Base-by-base conservation (phyloP, 169 alveolate species). In the Plasmodium gonderi region DNA sequence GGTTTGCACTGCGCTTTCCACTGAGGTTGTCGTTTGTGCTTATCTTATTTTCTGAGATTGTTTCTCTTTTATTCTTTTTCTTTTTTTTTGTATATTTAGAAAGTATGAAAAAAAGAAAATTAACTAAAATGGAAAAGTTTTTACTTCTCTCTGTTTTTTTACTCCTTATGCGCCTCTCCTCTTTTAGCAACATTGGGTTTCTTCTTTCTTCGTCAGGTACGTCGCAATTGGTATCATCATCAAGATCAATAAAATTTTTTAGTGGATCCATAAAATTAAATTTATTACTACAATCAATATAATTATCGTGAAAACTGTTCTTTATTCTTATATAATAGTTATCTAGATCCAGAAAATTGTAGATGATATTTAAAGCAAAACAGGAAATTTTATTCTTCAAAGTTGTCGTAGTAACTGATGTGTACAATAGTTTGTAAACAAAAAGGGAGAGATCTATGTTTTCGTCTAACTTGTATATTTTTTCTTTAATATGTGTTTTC, bases 81-180 rank as follows among this genome's bases (percentile, higher is more conserved):
- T 60, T 60, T 69, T 72, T 83, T 20, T 83, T 83, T 9, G 69
- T 69, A 83, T 69, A 83, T 83, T 72, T 83, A n/a, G 92, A 83
- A 47, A 83, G 54, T 17, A 83, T 23, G 76, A 83, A 83, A 42
- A 83, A 83, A 20, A 83, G 79, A 36, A 83, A 83, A 60, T 83
- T 83, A 42, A 83, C 60, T 29, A 83, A 42, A 14, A n/a, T 83
- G 4, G 92, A 83, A n/a, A 83, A 45, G 60, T 74, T 83, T 29
- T 69, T 83, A 38, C 77, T 47, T 47, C 40, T 45, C 38, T 72
- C 83, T 26, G 9, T 49, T 38, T 3, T 5, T 60, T 7, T 83
- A 69, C 29, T 83, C 9, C 65, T 45, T 45, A 69, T 69, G 1
- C 45, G 49, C 26, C 20, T 17, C 29, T 83, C 78, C 40, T 83